Base-by-base conservation (phyloP, 2,329 filamentous ascomycete species). In the Sclerotinia nivalis region DNA sequence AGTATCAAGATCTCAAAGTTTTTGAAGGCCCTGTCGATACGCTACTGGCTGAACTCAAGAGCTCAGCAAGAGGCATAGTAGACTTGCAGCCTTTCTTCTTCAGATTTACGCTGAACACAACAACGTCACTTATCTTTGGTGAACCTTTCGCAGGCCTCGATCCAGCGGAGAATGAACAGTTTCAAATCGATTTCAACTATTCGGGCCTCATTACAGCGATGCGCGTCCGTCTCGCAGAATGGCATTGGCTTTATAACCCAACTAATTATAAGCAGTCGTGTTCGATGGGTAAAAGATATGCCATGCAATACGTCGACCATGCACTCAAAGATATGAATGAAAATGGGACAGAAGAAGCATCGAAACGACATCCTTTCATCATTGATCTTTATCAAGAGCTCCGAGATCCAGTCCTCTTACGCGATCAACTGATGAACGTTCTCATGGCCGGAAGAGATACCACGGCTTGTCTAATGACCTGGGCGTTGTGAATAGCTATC, bases 51-150 rank as follows among this genome's bases (percentile, higher is more conserved):
- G 69, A 22, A n/a, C 45, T 65, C 7, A 25, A 47, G 15, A 37
- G 9, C 3, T 43, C 40, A 43, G 47, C 31, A 31, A 28, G 28
- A 55, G 56, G 73, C 13, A 54, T 78, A n/a, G 52, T 66, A 13
- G 78, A 82, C 70, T 69, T 83, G 0, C 76, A 82, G 68, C 78
- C 79, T 0, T 73, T 82, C 0, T 65, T 83, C 4, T 88, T 88
- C 76, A 80, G 81, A 64, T 77, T 88, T 28, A 88, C 86, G 0
- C 80, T 89, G 28, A 86, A 54, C 71, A 84, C 83, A 0, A 83
- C 86, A 0, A 88, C 86, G 0, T 84, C 84, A 54, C 84, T 89
- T 70, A 78, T 89, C 3, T 87, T 88, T 65, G 87, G 87, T 20
- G 79, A 84, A 55, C 31, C 52, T 55, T 25, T 55, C 18, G 25